These are phyloP conservation scores for Monosporascus sp. DNA, from an alignment of 2,329 filamentous ascomycete species.

Conservation along the genomic window DNA sequence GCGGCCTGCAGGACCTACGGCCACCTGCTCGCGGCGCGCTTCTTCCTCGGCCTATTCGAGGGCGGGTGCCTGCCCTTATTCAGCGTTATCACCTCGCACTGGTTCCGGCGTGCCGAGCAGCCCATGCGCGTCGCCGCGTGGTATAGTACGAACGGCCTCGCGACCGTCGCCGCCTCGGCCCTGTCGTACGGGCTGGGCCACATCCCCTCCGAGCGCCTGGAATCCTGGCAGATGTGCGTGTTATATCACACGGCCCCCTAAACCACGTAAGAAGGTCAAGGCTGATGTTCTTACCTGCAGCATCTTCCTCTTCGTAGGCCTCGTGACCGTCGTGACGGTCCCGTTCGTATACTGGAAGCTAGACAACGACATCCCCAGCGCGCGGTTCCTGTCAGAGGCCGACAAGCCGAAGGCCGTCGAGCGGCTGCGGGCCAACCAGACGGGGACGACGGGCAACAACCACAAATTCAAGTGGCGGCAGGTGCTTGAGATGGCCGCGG, in stretches of 20 bases:
- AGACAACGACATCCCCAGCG: conserved; percentile 52
- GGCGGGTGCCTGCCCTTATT: conserved; percentile 44
- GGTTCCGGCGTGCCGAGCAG: conserved; percentile 56
- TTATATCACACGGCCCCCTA: background rate
- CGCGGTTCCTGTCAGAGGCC: conserved; percentile 53
- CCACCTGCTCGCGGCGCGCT: conserved; percentile 44
- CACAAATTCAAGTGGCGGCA: conserved; percentile 63
- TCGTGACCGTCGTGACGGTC: conserved; percentile 53
- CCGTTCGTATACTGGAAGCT: conserved; percentile 56
- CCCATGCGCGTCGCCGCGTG: conserved; percentile 51
- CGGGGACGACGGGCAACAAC: conserved; percentile 57
- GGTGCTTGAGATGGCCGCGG: conserved; percentile 42
- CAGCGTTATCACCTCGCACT: conserved; percentile 55
- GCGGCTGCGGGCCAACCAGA: conserved; percentile 65
- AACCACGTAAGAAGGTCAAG: background rate
- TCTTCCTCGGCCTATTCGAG: conserved; percentile 55
- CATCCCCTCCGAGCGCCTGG: conserved; percentile 37
- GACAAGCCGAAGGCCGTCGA: conserved; percentile 65
- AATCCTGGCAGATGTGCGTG: conserved; percentile 36
- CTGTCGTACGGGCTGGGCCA: conserved; percentile 49
- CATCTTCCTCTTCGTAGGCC: conserved; percentile 57
- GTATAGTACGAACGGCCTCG: conserved; percentile 58
- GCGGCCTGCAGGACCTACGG: conserved; percentile 45
- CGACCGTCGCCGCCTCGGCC: conserved; percentile 39
- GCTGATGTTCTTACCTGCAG: conserved; percentile 10